Percentiles rank a stretch among this genome's conserved stretches.
phyloP scores from a whole-genome alignment of 2,329 filamentous ascomycete species.

The Colletotrichum liriopes region DNA sequence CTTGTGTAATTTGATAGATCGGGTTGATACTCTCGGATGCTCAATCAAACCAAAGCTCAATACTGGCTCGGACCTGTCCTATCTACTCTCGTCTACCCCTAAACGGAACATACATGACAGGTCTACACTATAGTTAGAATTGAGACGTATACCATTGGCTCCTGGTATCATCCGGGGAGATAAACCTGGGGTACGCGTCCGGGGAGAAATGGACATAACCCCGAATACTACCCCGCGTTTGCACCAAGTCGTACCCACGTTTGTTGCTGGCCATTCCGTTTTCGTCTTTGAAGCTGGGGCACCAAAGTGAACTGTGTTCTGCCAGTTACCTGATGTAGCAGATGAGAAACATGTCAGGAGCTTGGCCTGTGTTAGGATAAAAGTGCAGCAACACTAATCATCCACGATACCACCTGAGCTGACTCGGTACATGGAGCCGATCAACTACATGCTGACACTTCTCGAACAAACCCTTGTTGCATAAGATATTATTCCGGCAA shows the following conservation, averaged over 20 bases:
- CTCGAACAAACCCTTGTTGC: not conserved
- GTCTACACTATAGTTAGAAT: not conserved
- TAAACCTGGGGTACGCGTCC: conserved; percentile 13
- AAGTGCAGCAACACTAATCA: not conserved
- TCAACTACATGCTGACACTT: not conserved
- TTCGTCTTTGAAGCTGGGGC: not conserved
- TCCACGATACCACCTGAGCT: not conserved
- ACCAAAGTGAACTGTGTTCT: not conserved
- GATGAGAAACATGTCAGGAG: not conserved
- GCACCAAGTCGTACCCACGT: conserved; percentile 13
- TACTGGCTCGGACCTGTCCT: not conserved
- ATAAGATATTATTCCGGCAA: not conserved
- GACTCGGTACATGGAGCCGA: not conserved
- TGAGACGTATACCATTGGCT: not conserved
- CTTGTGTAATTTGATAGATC: not conserved
- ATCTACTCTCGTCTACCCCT: not conserved
- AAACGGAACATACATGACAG: too few relatives aligned
- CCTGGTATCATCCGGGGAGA: conserved; percentile 16
- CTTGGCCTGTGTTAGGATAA: not conserved
- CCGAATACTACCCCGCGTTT: conserved; percentile 24
- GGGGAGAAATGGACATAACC: conserved; percentile 32
- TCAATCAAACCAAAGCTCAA: not conserved
- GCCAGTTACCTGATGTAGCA: too few relatives aligned
- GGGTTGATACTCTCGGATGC: too few relatives aligned
- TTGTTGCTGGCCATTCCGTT: not conserved